A percentile compares a stretch with the other conserved stretches of the same genome.
Conservation (phyloP, 306 rosid genomes). For the Fagus sylvatica region DNA sequence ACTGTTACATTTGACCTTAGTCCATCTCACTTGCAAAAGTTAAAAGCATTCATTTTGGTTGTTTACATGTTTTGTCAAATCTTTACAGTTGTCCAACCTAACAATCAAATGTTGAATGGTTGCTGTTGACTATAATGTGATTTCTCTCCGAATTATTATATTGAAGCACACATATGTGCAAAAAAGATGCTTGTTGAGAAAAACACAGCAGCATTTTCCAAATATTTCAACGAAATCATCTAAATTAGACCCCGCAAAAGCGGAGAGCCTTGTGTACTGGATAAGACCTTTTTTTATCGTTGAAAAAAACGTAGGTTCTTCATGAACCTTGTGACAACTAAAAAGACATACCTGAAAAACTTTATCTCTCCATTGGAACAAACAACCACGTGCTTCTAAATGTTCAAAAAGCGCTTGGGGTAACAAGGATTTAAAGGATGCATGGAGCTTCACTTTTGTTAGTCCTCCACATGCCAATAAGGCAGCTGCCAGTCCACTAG, state of each 20-base stretch:
- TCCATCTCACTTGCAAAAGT: not conserved
- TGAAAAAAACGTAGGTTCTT: not conserved
- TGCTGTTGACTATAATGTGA: not conserved
- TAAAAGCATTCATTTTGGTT: not conserved
- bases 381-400: slow-evolving; percentile 82
- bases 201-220: not conserved
- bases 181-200: not conserved
- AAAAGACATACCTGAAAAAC: slow-evolving; percentile 62
- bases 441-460: slow-evolving; percentile 88
- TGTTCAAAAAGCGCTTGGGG: slow-evolving; percentile 65
- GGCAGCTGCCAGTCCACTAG: slow-evolving; percentile 76
- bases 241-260: no score
- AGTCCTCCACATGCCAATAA: slow-evolving; percentile 68
- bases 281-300: no score
- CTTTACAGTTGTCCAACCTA: not conserved
- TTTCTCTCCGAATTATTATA: not conserved
- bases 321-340: not conserved
- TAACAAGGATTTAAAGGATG: slow-evolving; percentile 51
- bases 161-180: not conserved
- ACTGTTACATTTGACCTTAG: not conserved
- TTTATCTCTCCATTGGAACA: slow-evolving; percentile 87
- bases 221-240: not conserved
- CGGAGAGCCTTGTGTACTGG: no score
- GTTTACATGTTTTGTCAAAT: not conserved
- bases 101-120: not conserved